Base-by-base conservation (phyloP, 1,284 basidiomycete genomes). In the Mrakiaceae sp. region DNA sequence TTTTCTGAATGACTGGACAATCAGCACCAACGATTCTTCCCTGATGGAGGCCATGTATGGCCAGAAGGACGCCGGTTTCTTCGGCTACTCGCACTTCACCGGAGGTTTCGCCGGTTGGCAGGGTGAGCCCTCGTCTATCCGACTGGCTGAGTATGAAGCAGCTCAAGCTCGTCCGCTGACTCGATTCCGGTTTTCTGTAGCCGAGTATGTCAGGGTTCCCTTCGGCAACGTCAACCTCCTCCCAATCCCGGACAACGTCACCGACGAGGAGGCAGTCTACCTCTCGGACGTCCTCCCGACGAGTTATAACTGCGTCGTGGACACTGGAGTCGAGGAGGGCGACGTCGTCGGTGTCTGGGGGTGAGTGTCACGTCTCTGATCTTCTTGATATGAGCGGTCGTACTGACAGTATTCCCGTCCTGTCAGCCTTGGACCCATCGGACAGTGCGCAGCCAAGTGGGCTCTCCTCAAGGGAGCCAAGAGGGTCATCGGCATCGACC, bases 101-200 rank as follows among this genome's bases (percentile, higher is more conserved):
- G 86, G 87, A 3, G 87, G 87, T 3, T 87, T 84, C 71, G 80
- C 87, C 1, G 87, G 83, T 27, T 86, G 85, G 0, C 87, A 90
- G 71, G 82, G 83, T 27, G 27, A 27, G 27, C 27, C 27, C 27
- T 0, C 84, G 27, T 27, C 2, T 27, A 2, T 27, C 27, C 27
- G 27, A 86, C 72, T 85, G 83, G 69, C 82, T 83, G 6, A 66
- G 71, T 47, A 60, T 70, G 8, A 70, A 69, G 3, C 67, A 12
- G 40, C 43, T 42, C 12, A 14, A 40, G 14, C 9, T 10, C 53
- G 10, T 16, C 27, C 9, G 27, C 39, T 55, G 11, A 40, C 39
- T 27, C 39, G 53, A 10, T 10, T 27, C 10, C 11, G 53, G 2
- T 55, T 16, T 27, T 16, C 40, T 6, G 6, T 9, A 14, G 64